Percentiles rank a stretch among this genome's conserved stretches.
phyloP scores from a whole-genome alignment of 1,139 yeast species.

The Lipomyces yarrowii region DNA sequence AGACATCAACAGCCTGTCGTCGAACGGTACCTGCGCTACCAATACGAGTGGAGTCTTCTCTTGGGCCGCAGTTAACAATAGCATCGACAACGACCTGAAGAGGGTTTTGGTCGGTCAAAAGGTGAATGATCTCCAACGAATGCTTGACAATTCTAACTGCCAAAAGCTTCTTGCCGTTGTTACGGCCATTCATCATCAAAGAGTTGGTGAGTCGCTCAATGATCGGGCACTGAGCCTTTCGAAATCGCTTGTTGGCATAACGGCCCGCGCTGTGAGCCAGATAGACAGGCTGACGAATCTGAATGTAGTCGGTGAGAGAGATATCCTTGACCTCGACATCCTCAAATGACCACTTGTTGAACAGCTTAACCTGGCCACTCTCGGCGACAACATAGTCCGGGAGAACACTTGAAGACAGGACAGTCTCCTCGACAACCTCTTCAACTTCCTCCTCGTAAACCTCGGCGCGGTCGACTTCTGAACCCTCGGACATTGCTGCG shows the following conservation, averaged over 20 bases:
- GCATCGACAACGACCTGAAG: slow-evolving; percentile 99
- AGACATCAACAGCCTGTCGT: slow-evolving; percentile 99
- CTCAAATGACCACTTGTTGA: slow-evolving; percentile 99
- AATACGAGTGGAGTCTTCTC: slow-evolving; percentile 99
- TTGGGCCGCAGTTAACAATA: slow-evolving; percentile 99
- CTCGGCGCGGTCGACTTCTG: slow-evolving; percentile 15
- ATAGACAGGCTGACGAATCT: slow-evolving; percentile 96
- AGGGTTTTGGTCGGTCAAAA: slow-evolving; percentile 99
- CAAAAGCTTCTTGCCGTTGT: slow-evolving; percentile 99
- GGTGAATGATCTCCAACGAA: slow-evolving; percentile 96
- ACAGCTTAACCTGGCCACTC: slow-evolving; percentile 93
- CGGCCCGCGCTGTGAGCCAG: slow-evolving; percentile 99
- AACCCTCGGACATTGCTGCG: slow-evolving; percentile 11
- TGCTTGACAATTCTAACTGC: slow-evolving; percentile 99
- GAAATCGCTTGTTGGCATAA: slow-evolving; percentile 99
- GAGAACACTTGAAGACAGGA: slow-evolving; percentile 46
- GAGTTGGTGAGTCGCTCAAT: slow-evolving; percentile 99
- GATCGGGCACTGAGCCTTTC: slow-evolving; percentile 99
- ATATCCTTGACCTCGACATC: slow-evolving; percentile 95
- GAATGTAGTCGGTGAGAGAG: slow-evolving; percentile 97
- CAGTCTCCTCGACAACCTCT: slow-evolving; percentile 15
- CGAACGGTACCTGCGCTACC: slow-evolving; percentile 99
- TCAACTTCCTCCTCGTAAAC: slow-evolving; percentile 15
- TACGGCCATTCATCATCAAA: slow-evolving; percentile 99
- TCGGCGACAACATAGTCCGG: slow-evolving; percentile 98